Conservation (phyloP, 2,329 filamentous ascomycete species). For the Penicillium hordei region DNA sequence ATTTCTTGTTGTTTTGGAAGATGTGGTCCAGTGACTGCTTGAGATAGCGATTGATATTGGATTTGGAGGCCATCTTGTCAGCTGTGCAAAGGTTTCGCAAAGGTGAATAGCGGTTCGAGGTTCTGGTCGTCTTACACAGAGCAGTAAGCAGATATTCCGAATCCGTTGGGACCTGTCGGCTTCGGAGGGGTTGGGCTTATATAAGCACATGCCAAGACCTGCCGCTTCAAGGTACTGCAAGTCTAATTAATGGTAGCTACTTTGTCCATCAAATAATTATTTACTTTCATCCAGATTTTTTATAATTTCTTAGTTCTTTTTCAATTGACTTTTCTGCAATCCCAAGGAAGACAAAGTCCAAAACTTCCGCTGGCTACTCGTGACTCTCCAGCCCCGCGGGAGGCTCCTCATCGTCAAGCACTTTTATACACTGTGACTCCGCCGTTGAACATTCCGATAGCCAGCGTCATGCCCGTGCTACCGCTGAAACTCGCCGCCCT, state of each 20-base stretch:
- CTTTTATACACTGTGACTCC: neutral
- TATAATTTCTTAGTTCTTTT: neutral
- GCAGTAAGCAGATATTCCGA: neutral
- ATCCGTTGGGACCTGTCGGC: neutral
- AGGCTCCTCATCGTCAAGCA: neutral
- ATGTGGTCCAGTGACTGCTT: slow-evolving; percentile 57
- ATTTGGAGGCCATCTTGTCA: neutral
- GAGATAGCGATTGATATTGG: neutral
- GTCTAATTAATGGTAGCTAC: neutral
- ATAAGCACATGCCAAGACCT: neutral
- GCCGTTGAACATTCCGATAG: neutral
- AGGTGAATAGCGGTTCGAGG: neutral
- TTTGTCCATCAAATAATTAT: neutral
- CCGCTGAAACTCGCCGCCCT: neutral
- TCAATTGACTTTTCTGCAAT: neutral
- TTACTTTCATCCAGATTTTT: neutral
- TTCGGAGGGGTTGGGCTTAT: neutral
- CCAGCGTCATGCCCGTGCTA: neutral
- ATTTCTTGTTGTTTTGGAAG: slow-evolving; percentile 67
- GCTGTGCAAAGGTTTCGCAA: neutral
- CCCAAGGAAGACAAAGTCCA: neutral
- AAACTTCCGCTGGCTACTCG: neutral
- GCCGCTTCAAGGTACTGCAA: neutral
- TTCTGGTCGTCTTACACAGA: neutral
- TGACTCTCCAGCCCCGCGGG: neutral